phyloP scores from a whole-genome alignment of 805 yeast genomes.

The Nakazawaea ishiwadae region DNA sequence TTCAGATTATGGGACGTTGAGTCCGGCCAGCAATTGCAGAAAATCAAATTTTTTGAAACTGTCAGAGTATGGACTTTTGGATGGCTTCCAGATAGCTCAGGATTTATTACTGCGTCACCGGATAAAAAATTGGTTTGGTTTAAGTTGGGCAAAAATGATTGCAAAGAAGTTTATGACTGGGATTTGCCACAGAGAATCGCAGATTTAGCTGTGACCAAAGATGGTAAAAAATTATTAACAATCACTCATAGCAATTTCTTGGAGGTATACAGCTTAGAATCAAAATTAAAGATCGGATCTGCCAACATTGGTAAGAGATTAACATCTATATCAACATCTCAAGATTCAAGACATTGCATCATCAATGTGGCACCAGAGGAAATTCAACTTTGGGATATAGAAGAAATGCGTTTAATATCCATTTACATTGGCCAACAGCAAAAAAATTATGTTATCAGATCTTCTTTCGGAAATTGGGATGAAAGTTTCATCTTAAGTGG shows the following conservation, averaged over 20 bases:
- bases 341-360: slow-evolving; percentile 49
- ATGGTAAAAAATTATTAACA: slow-evolving; percentile 57
- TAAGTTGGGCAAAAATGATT: slow-evolving; percentile 28
- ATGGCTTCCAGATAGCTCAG: slow-evolving; percentile 55
- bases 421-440: slow-evolving; percentile 73
- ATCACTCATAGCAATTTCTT: slow-evolving; percentile 61
- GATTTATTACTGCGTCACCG: slow-evolving; percentile 71
- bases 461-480: slow-evolving; percentile 69
- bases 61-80: slow-evolving; percentile 54
- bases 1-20: slow-evolving; percentile 65
- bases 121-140: slow-evolving; percentile 58
- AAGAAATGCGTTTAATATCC: slow-evolving; percentile 49
- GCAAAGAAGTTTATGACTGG: slow-evolving; percentile 25
- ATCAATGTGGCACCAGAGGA: slow-evolving; percentile 72
- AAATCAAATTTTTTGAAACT: slow-evolving; percentile 14
- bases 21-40: slow-evolving; percentile 25
- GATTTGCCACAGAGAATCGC: slow-evolving; percentile 49
- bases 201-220: slow-evolving; percentile 62
- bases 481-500: slow-evolving; percentile 77
- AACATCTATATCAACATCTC: slow-evolving; percentile 60
- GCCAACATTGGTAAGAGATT: slow-evolving; percentile 52
- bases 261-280: slow-evolving; percentile 49
- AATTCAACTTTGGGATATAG: slow-evolving; percentile 76
- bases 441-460: slow-evolving; percentile 62
- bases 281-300: slow-evolving; percentile 36